phyloP scores from a whole-genome alignment of 2,329 filamentous ascomycete genomes.

The Cadophora sp. region DNA sequence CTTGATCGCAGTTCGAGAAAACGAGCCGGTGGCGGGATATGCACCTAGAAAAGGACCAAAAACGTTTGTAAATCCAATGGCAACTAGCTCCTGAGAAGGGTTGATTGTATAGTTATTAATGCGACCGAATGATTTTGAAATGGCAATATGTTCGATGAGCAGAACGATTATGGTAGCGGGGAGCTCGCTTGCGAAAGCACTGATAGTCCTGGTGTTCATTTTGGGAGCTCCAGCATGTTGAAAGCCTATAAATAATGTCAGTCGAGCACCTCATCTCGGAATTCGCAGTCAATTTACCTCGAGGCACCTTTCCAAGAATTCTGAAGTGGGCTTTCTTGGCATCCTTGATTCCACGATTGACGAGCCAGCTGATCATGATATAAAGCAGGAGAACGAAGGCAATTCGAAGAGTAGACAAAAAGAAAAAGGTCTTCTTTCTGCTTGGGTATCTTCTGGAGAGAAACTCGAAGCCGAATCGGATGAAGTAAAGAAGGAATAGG shows the following conservation, averaged over 20 bases:
- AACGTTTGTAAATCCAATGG: constrained; percentile 89
- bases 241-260: constrained; percentile 55
- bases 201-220: constrained; percentile 71
- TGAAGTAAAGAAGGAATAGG: constrained; percentile 76
- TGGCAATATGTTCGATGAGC: constrained; percentile 95
- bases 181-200: constrained; percentile 72
- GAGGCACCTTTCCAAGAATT: constrained; percentile 78
- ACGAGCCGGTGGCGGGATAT: constrained; percentile 93
- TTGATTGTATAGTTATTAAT: constrained; percentile 97
- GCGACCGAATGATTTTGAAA: constrained; percentile 96
- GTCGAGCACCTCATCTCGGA: not conserved
- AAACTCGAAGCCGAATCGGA: constrained; percentile 69
- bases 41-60: constrained; percentile 90
- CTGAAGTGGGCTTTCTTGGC: constrained; percentile 70
- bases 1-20: constrained; percentile 95
- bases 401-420: constrained; percentile 85
- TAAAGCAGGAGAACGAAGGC: constrained; percentile 92
- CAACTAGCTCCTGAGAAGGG: constrained; percentile 94
- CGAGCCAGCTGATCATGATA: constrained; percentile 86
- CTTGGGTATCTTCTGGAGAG: constrained; percentile 73
- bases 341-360: constrained; percentile 69
- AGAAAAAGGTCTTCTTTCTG: constrained; percentile 81
- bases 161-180: constrained; percentile 90
- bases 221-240: constrained; percentile 76
- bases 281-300: constrained; percentile 56